These are phyloP conservation scores for Yamadazyma sp. DNA, from an alignment of 1,139 yeast species.

Conservation along the genomic window DNA sequence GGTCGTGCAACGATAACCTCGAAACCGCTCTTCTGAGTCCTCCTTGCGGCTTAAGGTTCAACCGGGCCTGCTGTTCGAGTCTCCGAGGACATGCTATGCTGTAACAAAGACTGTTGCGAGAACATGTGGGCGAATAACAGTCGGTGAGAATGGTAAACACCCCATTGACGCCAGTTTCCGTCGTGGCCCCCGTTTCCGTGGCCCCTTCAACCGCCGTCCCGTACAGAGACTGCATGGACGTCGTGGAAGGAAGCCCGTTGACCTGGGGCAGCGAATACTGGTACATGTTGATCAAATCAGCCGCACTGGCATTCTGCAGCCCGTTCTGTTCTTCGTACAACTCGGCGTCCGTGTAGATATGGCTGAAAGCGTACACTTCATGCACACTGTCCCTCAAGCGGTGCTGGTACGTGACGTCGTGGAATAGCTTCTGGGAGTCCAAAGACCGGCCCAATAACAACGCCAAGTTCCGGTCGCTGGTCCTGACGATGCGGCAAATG, in stretches of 20 bases:
- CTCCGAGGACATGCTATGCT: constrained; percentile 98
- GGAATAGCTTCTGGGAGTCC: constrained; percentile 92
- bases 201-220: constrained; percentile 2
- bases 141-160: constrained; percentile 90
- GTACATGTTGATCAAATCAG: constrained; percentile 10
- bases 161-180: constrained; percentile 64
- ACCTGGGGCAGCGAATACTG: constrained; percentile 6
- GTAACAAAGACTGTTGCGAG: constrained; percentile 83
- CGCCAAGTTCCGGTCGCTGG: constrained; percentile 90
- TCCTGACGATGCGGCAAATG: constrained; percentile 78
- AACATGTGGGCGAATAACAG: constrained; percentile 96
- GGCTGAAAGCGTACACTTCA: constrained; percentile 88
- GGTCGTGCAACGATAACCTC: constrained; percentile 70
- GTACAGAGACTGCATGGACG: constrained; percentile 10
- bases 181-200: background rate
- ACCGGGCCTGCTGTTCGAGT: constrained; percentile 90
- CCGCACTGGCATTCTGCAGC: constrained; percentile 7
- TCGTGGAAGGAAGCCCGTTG: constrained; percentile 14
- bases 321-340: constrained; percentile 26
- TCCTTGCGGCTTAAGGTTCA: constrained; percentile 85
- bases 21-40: constrained; percentile 84
- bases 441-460: constrained; percentile 84
- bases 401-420: constrained; percentile 94
- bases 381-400: constrained; percentile 81
- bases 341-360: constrained; percentile 45